phyloP scores from a whole-genome alignment of 2,329 filamentous ascomycete species.

The Parastagonospora nodorum region DNA sequence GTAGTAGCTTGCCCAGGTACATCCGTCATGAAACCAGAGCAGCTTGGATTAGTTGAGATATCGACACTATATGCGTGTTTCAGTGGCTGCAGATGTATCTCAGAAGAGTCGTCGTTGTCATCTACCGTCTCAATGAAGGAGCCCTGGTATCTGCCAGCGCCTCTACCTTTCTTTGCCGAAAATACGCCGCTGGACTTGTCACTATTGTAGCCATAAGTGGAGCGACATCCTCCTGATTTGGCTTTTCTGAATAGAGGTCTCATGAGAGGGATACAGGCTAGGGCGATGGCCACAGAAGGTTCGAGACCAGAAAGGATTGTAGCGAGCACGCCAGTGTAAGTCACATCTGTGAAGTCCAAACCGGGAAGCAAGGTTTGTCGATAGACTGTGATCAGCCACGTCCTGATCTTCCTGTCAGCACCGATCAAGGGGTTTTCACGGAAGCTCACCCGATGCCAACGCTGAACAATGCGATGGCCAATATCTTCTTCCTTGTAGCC shows the following conservation, averaged over 20 bases:
- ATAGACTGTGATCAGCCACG: constrained; percentile 31
- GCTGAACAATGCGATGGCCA: constrained; percentile 20
- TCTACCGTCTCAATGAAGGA: not conserved
- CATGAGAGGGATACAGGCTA: constrained; percentile 25
- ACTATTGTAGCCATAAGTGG: not conserved
- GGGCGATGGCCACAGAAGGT: constrained; percentile 24
- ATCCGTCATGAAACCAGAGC: too few species aligned
- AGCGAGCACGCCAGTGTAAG: constrained; percentile 19
- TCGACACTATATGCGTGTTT: too few species aligned
- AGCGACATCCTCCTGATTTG: not conserved
- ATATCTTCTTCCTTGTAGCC: constrained; percentile 15
- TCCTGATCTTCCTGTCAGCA: constrained; percentile 6
- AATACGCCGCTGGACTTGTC: not conserved
- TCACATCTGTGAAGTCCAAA: constrained; percentile 24
- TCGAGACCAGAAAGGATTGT: constrained; percentile 27
- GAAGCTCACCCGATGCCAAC: constrained; percentile 23
- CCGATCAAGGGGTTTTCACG: not conserved
- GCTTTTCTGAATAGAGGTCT: constrained; percentile 12
- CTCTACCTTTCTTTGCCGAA: not conserved
- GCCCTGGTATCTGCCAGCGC: not conserved
- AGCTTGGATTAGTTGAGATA: too few species aligned
- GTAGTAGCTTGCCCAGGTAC: too few species aligned
- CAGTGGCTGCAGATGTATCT: constrained; percentile 4
- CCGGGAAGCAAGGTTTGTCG: constrained; percentile 16
- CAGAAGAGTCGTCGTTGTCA: constrained; percentile 7